phyloP scores from a whole-genome alignment of 257 asterid species.

The Plantago elongata region DNA sequence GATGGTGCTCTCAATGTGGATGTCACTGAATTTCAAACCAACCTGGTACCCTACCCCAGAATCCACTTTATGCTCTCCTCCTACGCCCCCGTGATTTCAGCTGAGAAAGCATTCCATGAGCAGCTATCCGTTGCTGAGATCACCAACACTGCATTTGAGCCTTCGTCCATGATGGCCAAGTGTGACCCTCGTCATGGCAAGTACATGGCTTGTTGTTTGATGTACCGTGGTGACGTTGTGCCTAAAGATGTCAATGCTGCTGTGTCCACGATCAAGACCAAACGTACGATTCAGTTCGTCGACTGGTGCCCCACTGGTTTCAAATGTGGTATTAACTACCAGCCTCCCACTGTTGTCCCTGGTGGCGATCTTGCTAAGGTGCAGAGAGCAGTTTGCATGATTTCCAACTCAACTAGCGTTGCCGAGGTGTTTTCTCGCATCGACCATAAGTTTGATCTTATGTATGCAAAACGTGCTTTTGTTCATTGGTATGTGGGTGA shows the following conservation, averaged over 20 bases:
- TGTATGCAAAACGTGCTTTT: conserved; percentile 41
- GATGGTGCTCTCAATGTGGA: conserved; percentile 36
- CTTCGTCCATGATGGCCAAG: conserved; percentile 46
- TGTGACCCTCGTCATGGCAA: conserved; percentile 49
- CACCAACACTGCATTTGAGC: conserved; percentile 45
- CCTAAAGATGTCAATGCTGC: conserved; percentile 43
- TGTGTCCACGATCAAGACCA: conserved; percentile 37
- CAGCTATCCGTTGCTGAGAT: conserved; percentile 43
- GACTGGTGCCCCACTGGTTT: conserved; percentile 48
- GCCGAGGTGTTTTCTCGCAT: conserved; percentile 44
- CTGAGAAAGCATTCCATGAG: conserved; percentile 26
- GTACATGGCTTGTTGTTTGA: conserved; percentile 44
- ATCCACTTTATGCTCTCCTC: conserved; percentile 48
- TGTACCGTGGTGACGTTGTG: conserved; percentile 48
- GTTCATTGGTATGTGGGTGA: conserved; percentile 49
- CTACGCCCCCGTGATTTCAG: conserved; percentile 39
- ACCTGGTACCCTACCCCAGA: conserved; percentile 42
- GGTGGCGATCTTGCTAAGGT: conserved; percentile 44
- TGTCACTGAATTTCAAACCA: conserved; percentile 40
- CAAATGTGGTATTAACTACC: conserved; percentile 43
- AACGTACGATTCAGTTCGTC: conserved; percentile 45
- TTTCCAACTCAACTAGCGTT: conserved; percentile 42
- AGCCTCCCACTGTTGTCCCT: conserved; percentile 40
- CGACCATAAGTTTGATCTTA: conserved; percentile 40
- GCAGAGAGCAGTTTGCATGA: conserved; percentile 43